Conservation (phyloP, 2,329 filamentous ascomycete genomes). For the Pezicula neosporulosa region DNA sequence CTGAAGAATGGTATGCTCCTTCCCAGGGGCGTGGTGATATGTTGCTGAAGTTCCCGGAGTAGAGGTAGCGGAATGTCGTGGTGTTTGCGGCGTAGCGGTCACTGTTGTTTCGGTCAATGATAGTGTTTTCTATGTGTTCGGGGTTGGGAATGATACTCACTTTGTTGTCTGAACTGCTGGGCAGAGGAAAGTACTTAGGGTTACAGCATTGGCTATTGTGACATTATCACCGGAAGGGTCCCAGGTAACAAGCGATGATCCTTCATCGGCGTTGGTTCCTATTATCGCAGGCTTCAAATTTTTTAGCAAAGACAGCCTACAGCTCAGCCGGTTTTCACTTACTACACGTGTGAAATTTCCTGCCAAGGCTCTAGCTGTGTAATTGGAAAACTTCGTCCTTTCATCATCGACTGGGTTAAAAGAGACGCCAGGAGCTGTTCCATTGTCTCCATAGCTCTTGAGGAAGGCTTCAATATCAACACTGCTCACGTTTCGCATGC, state of each 20-base stretch:
- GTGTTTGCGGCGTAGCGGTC: slow-evolving; percentile 7
- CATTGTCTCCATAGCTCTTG: slow-evolving; percentile 9
- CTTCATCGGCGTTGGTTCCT: slow-evolving; percentile 25
- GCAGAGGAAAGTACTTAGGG: slow-evolving; percentile 7
- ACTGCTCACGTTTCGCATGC: slow-evolving; percentile 19
- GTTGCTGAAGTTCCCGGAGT: slow-evolving; percentile 29
- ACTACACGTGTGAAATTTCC: slow-evolving; percentile 17
- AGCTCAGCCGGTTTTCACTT: background rate
- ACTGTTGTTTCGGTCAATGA: background rate
- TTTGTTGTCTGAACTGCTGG: slow-evolving; percentile 9
- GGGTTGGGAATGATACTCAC: background rate
- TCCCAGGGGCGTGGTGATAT: slow-evolving; percentile 21
- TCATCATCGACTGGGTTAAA: slow-evolving; percentile 18
- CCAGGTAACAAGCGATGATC: slow-evolving; percentile 16
- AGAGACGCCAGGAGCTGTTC: slow-evolving; percentile 5
- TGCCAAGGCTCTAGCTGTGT: slow-evolving; percentile 11
- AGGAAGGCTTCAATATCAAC: slow-evolving; percentile 12
- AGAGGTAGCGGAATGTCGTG: slow-evolving; percentile 26
- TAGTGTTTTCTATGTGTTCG: background rate
- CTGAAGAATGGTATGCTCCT: slow-evolving; percentile 29
- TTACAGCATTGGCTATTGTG: slow-evolving; percentile 4
- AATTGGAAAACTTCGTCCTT: slow-evolving; percentile 13
- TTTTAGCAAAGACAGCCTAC: background rate
- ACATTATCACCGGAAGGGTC: slow-evolving; percentile 10
- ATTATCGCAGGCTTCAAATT: slow-evolving; percentile 20